These are phyloP conservation scores for Komagataella pseudopastoris DNA, from an alignment of 805 yeast genomes.

Conservation along the genomic window DNA sequence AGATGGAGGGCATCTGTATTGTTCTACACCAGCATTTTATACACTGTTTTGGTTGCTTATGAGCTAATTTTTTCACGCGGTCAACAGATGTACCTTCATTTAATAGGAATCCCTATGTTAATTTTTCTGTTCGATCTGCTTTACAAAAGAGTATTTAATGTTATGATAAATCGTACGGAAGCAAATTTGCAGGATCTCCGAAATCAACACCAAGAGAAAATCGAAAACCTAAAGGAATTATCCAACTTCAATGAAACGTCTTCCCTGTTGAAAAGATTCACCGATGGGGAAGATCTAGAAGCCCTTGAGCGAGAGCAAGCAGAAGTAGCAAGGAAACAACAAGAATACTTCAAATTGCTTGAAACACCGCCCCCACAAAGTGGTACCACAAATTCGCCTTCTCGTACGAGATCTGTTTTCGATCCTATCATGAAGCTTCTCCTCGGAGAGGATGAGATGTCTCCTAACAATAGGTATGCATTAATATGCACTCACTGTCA, in stretches of 20 bases:
- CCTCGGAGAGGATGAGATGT: conserved; percentile 52
- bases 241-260: conserved; percentile 70
- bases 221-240: conserved; percentile 22
- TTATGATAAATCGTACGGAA: conserved; percentile 11
- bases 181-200: conserved; percentile 12
- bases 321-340: conserved; percentile 24
- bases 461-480: conserved; percentile 51
- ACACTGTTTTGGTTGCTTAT: conserved; percentile 12
- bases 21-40: conserved; percentile 9
- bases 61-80: conserved; percentile 1
- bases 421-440: conserved; percentile 27
- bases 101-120: conserved; percentile 6
- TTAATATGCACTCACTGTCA: conserved; percentile 56
- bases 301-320: conserved; percentile 27
- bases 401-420: conserved; percentile 19
- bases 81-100: not conserved
- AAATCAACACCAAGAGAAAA: conserved; percentile 21
- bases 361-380: conserved; percentile 3
- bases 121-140: conserved; percentile 6
- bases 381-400: not conserved
- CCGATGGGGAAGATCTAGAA: conserved; percentile 33
- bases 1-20: conserved; percentile 8
- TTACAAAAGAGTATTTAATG: conserved; percentile 7
- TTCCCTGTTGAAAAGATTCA: conserved; percentile 54
- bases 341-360: conserved; percentile 21